Evolutionary conservation across 805 yeast species (phyloP), one percentile per base, ranked within the genome.

Genomic region (Candida succiphila): DNA sequence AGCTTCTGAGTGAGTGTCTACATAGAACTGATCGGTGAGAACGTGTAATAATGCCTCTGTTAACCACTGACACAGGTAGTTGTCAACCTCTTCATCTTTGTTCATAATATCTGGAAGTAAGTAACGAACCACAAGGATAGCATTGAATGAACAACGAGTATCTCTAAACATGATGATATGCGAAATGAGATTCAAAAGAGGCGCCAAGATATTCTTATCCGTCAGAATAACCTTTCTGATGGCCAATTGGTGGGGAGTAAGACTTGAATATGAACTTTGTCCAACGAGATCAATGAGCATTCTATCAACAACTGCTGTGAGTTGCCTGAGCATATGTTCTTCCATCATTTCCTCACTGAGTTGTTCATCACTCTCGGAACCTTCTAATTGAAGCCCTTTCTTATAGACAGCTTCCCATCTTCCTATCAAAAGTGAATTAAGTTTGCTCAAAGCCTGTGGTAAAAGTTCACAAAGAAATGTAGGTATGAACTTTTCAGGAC

Each of bases 341-440:
- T 89, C 96, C 83, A 92, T 80, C 94, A 92, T 92, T 51, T 92
- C 98, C 44, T 88, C 96, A n/a, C 92, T 79, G 48, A 89, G 65
- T 17, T 86, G 84, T 33, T 78, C 88, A 45, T 87, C 95, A 39
- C 76, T 79, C 35, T 58, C 62, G 29, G 54, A 54, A 1, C 77
- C 77, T 43, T 69, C 74, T 26, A 69, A 55, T 41, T 72, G 75
- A 25, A 72, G 48, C 3, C 81, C 79, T 22, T 69, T 75, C 34
- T 61, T 56, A 51, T 70, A 74, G 15, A 76, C 83, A 41, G 63
- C 65, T 20, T 67, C 73, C 98, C 98, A 92, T 51, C 72, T 78
- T 19, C 61, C 61, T n/a, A 75, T 71, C 25, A 92, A 60, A n/a
- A 86, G 62, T 26, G 70, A 65, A 54, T 89, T 95, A 26, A 92